These are phyloP conservation scores for Xylaria sp. DNA, from an alignment of 2,329 filamentous ascomycete species.

Conservation along the genomic window DNA sequence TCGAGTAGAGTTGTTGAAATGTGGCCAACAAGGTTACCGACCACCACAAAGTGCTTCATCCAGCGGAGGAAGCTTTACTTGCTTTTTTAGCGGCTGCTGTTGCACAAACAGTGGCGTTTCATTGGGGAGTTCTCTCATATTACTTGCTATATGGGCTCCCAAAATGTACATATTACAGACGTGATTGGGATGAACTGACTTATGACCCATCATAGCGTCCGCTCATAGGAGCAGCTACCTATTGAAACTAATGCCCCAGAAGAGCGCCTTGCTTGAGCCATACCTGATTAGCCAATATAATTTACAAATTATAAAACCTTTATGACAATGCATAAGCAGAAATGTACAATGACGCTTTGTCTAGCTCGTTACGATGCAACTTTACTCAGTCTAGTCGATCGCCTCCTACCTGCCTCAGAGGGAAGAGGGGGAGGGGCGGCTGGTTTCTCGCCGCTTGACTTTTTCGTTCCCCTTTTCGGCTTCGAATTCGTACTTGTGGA, in stretches of 20 bases:
- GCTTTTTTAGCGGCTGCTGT: neutral
- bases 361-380: conserved; percentile 28
- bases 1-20: conserved; percentile 69
- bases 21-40: neutral
- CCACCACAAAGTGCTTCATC: neutral
- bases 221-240: conserved; percentile 1
- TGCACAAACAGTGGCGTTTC: neutral
- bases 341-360: neutral
- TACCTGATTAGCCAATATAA: neutral
- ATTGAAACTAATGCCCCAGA: neutral
- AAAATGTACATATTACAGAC: neutral
- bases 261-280: neutral
- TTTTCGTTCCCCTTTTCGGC: conserved; percentile 38
- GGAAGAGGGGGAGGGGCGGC: conserved; percentile 32
- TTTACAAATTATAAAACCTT: neutral
- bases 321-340: neutral
- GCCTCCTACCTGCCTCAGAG: conserved; percentile 41
- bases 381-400: conserved; percentile 45
- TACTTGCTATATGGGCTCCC: neutral
- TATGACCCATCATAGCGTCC: neutral
- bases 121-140: neutral
- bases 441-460: conserved; percentile 40
- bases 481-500: conserved; percentile 15
- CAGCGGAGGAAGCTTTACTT: neutral
- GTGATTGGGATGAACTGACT: no score